Evolutionary conservation across 371 early-diverging fungal species (phyloP).

Genomic region (Circinella umbellata): DNA sequence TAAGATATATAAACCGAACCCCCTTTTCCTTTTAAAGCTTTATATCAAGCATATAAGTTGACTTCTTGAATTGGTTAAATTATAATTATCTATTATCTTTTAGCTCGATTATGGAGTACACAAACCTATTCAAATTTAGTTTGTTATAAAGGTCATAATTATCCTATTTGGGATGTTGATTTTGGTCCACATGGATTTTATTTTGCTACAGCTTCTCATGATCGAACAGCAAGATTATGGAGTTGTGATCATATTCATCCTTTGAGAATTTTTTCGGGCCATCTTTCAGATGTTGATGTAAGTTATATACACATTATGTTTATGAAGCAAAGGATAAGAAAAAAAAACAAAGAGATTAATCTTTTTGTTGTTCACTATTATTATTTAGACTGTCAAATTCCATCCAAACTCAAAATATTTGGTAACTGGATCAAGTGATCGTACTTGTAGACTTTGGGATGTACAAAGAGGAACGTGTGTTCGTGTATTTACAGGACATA

Average conservation of each 20-base stretch:
- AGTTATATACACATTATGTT: constrained; percentile 16
- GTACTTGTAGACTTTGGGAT: constrained; percentile 97
- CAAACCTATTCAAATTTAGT: constrained; percentile 91
- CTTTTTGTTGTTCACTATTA: neutral
- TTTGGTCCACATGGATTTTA: constrained; percentile 93
- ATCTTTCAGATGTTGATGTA: constrained; percentile 97
- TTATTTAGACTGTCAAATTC: constrained; percentile 83
- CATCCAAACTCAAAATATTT: constrained; percentile 99
- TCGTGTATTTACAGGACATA: constrained; percentile 94
- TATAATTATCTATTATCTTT: neutral
- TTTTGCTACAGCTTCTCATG: constrained; percentile 97
- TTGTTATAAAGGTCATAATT: constrained; percentile 97
- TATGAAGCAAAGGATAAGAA: neutral
- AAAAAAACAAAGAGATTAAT: neutral
- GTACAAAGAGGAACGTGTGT: constrained; percentile 93
- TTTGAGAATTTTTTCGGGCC: constrained; percentile 97
- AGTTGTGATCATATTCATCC: constrained; percentile 95
- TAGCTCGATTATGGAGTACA: constrained; percentile 95
- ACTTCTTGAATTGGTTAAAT: neutral
- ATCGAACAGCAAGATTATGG: constrained; percentile 97
- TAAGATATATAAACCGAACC: too few species aligned
- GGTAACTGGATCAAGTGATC: constrained; percentile 95
- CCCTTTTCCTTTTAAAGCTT: too few species aligned
- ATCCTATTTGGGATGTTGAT: constrained; percentile 97
- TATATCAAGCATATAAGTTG: too few species aligned